Evolutionary conservation across 2,329 filamentous ascomycete species (phyloP), one percentile per base, ranked within the genome.

Genomic region (Exophiala lecanii-corni): DNA sequence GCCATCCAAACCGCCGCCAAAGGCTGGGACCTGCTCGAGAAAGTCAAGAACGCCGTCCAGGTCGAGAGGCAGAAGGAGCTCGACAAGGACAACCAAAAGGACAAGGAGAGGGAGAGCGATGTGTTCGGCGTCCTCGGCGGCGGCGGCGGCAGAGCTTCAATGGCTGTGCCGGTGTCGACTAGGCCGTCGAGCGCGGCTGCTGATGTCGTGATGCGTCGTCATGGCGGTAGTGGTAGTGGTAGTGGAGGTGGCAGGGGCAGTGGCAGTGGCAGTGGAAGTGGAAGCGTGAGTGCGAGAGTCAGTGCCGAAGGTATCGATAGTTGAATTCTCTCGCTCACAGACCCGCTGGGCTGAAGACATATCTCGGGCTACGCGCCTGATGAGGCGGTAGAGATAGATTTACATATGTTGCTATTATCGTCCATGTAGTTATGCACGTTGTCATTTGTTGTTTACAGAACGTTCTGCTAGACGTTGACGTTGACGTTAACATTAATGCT

Each of bases 31-130:
- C 62, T 68, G 5, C 55, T 72, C 10, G 66, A 68, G 37, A 71
- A 71, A 53, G 64, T 64, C 23, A 71, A 69, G 57, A 70, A 64
- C 2, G 63, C 66, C 28, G 71, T 74, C 55, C 61, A 64, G 15
- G 59, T 56, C 15, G 75, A 76, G 44, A 71, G 74, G 49, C 69
- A 75, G 50, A 73, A 75, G 45, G 68, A 71, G 2, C 68, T 70
- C 4, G 65, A 67, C 9, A 61, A 60, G 3, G 64, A 61, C 12
- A 63, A 62, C 9, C 7, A 33, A 49, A 63, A 62, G 10, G 7
- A 33, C 47, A 43, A 37, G 31, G 41, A 37, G 37, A 41, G 28
- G 23, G 34, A 25, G 26, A 28, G 16, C 31, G 39, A 43, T 9
- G 38, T 20, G n/a, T 18, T 40, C 18, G 23, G 26, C 17, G 37